A percentile compares a stretch with the other conserved stretches of the same genome.
phyloP scores from a whole-genome alignment of 225 moss, liverwort and hornwort genomes.

The Antitrichia curtipendula region DNA sequence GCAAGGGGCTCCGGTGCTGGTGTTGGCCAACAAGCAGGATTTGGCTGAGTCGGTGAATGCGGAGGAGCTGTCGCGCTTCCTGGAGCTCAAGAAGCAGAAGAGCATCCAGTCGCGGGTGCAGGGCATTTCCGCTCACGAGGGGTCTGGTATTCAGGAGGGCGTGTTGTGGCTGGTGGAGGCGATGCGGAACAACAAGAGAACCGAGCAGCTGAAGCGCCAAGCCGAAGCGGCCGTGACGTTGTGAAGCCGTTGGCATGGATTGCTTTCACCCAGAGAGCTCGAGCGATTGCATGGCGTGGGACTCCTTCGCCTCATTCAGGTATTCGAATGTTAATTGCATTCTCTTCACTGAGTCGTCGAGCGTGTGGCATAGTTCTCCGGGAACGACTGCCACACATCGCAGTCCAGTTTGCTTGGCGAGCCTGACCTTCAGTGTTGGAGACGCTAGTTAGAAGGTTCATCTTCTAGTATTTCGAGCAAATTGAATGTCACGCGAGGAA shows the following conservation, averaged over 20 bases:
- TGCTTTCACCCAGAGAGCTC: neutral
- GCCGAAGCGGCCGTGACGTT: slow-evolving; percentile 71
- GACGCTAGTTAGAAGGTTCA: neutral
- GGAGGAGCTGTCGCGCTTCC: slow-evolving; percentile 57
- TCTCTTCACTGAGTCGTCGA: neutral
- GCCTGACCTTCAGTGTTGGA: neutral
- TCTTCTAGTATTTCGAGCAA: neutral
- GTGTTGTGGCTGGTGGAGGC: slow-evolving; percentile 94
- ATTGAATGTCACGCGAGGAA: neutral
- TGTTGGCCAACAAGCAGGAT: slow-evolving; percentile 96
- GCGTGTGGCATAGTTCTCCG: neutral
- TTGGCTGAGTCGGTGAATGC: slow-evolving; percentile 64
- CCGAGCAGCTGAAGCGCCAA: slow-evolving; percentile 69
- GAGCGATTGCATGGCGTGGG: neutral
- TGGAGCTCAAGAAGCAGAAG: slow-evolving; percentile 66
- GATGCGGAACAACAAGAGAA: slow-evolving; percentile 78
- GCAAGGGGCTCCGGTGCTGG: slow-evolving; percentile 83
- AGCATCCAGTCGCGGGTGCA: slow-evolving; percentile 50
- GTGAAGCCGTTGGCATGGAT: slow-evolving; percentile 8
- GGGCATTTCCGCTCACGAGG: slow-evolving; percentile 85
- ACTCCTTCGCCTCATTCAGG: neutral
- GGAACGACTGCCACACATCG: neutral
- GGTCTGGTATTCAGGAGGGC: slow-evolving; percentile 82
- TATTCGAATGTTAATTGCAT: neutral
- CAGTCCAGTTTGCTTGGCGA: neutral